A percentile compares a stretch with the other conserved stretches of the same genome.
phyloP scores from a whole-genome alignment of 306 rosid species.

The apple (Malus domestica) region ASM211411v1 NC_041803.1:51285001-51285500 shows the following conservation, averaged over 20 bases:
- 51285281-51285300: not conserved
- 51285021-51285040: not conserved
- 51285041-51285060: conserved; percentile 46
- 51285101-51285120: conserved; percentile 83
- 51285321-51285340: too few relatives aligned
- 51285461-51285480: not conserved
- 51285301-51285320: too few relatives aligned
- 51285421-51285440: not conserved
- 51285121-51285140: conserved; percentile 80
- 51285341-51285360: too few relatives aligned
- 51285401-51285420: too few relatives aligned
- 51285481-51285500: not conserved
- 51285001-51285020: not conserved
- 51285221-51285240: too few relatives aligned
- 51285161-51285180: conserved; percentile 35
- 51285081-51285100: conserved; percentile 66
- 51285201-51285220: not conserved
- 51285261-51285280: not conserved
- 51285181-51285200: not conserved
- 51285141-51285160: conserved; percentile 83
- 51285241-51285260: too few relatives aligned
- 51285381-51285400: too few relatives aligned
- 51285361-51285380: too few relatives aligned
- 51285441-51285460: too few relatives aligned
- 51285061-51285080: conserved; percentile 86